Evolutionary conservation across 2,329 filamentous ascomycete species (phyloP), one percentile per base, ranked within the genome.

Genomic region (Pseudogymnoascus sp.): DNA sequence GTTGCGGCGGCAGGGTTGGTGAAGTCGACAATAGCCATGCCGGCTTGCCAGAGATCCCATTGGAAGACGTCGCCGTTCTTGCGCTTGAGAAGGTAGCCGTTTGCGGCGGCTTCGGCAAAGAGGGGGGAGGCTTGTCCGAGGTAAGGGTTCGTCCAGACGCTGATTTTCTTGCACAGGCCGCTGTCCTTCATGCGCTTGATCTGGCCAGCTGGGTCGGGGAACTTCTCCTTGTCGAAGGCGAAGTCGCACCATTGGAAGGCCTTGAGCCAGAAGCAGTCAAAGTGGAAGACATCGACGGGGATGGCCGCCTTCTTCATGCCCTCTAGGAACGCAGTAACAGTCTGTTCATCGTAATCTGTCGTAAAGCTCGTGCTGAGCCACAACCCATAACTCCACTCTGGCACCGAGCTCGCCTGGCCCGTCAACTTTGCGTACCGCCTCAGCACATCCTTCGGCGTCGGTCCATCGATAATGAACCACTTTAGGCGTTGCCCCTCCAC

Each of bases 281-380:
- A 87, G 68, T 87, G 84, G 72, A 87, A 87, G 10, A 85, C 83
- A 26, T 82, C 79, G 1, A 87, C 75, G 0, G 83, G 83, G 59
- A 86, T 84, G 50, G 80, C 76, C 4, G 81, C 78, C 29, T 80
- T 74, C 44, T 78, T 78, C 79, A 87, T 85, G 2, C 82, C 82
- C 63, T 85, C 81, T 6, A 86, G 76, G 69, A 86, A 86, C 15
- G 77, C 75, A 7, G 77, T 81, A 4, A 86, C 83, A 0, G 83
- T 86, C 60, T 78, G 72, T 70, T 86, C 83, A 60, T 83, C 81
- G 69, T 87, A 86, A 53, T 80, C 80, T 1, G 84, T 86, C 1
- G 83, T 86, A 71, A 86, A 87, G 31, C 79, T 88, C 13, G 89
- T 93, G 63, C 85, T 90, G 19, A 92, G 79, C 88, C 88, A 91